Percentiles rank a stretch among this genome's conserved stretches.
These are phyloP conservation scores for Penicillium paneum DNA, from an alignment of 2,329 filamentous ascomycete genomes.

Conservation along the genomic window DNA sequence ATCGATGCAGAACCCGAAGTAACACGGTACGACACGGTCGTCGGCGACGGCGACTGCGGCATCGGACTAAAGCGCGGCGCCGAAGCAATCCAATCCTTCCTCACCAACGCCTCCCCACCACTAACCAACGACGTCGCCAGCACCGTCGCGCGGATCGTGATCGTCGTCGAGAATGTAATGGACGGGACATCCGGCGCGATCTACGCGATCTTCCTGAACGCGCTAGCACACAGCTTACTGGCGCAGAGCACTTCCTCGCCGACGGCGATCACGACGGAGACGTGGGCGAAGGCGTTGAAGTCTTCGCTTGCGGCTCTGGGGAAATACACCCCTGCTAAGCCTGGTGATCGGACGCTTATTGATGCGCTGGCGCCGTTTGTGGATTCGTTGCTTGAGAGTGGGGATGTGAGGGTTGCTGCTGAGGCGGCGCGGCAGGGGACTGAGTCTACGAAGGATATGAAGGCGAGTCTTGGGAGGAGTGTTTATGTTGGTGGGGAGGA, in stretches of 20 bases:
- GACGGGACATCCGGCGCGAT: conserved; percentile 74
- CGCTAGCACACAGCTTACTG: conserved; percentile 67
- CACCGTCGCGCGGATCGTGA: conserved; percentile 59
- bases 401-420: conserved; percentile 69
- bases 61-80: conserved; percentile 82
- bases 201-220: conserved; percentile 86
- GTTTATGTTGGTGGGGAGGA: conserved; percentile 72
- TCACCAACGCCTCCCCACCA: conserved; percentile 40
- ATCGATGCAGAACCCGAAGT: conserved; percentile 64
- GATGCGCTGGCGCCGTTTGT: conserved; percentile 90
- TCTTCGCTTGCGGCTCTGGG: conserved; percentile 68
- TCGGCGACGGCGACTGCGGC: conserved; percentile 88
- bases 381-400: conserved; percentile 62
- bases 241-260: conserved; percentile 49
- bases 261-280: conserved; percentile 47
- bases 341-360: conserved; percentile 84
- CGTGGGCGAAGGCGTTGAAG: conserved; percentile 67
- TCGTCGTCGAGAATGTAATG: conserved; percentile 66
- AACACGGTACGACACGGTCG: conserved; percentile 71
- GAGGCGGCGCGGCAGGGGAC: conserved; percentile 71
- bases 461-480: conserved; percentile 76
- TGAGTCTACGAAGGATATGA: conserved; percentile 86
- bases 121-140: conserved; percentile 57
- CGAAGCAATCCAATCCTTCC: conserved; percentile 55
- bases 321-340: conserved; percentile 83